Evolutionary conservation across 306 rosid species (phyloP).

Genomic region (Malus orientalis): DNA sequence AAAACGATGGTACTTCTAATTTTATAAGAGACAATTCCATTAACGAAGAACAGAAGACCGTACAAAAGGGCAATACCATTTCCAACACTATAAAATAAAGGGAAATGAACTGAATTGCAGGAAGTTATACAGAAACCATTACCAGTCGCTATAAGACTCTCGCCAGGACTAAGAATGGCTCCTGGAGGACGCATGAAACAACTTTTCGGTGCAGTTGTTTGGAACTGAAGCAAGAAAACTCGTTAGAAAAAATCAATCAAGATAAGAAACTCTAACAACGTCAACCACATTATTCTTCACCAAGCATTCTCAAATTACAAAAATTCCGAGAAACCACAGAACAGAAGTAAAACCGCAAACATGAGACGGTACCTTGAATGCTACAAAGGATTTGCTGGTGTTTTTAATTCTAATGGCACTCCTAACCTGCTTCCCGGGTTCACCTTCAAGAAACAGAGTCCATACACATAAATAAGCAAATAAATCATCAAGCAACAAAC

Average conservation of each 20-base stretch:
- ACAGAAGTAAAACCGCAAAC: background rate
- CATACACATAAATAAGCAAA: background rate
- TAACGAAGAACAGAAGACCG: background rate
- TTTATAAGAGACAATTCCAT: no score
- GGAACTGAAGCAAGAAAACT: slow-evolving; percentile 50
- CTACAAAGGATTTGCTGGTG: slow-evolving; percentile 81
- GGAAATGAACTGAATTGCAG: background rate
- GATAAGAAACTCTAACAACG: background rate
- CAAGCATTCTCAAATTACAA: background rate
- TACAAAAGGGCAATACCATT: background rate
- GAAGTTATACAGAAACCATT: slow-evolving; percentile 9
- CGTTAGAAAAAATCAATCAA: slow-evolving; percentile 9
- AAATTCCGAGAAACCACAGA: background rate
- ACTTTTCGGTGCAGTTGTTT: slow-evolving; percentile 98
- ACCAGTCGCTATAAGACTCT: slow-evolving; percentile 97
- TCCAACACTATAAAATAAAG: background rate
- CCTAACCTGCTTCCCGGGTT: slow-evolving; percentile 91
- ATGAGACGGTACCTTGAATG: slow-evolving; percentile 68
- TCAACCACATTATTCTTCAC: background rate
- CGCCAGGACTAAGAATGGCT: slow-evolving; percentile 90
- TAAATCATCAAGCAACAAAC: background rate
- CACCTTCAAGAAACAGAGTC: slow-evolving; percentile 47
- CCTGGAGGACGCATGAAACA: slow-evolving; percentile 99
- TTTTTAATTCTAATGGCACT: slow-evolving; percentile 93
- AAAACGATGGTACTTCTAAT: no score